Conservation (phyloP, 805 yeast genomes). For the Debaryomyces prosopidis region DNA sequence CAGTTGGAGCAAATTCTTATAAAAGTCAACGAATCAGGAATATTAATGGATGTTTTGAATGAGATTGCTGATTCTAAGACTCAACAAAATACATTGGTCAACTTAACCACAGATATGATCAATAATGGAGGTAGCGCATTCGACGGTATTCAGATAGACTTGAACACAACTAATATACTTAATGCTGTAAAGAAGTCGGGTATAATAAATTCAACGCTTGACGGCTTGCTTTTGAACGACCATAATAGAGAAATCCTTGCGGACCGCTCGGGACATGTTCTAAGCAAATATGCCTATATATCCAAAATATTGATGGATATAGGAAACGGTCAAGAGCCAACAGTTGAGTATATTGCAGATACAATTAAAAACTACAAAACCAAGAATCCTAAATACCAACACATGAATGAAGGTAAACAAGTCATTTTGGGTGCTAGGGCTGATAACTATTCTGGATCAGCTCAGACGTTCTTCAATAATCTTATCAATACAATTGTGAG, state of each 20-base stretch:
- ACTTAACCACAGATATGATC: constrained; percentile 16
- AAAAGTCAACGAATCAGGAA: constrained; percentile 25
- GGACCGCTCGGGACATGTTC: constrained; percentile 23
- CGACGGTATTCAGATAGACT: constrained; percentile 15
- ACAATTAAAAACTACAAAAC: constrained; percentile 26
- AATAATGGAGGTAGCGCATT: constrained; percentile 9
- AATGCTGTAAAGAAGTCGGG: constrained; percentile 24
- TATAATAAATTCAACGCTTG: constrained; percentile 23
- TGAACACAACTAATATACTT: constrained; percentile 25
- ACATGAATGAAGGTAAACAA: constrained; percentile 3
- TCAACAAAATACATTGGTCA: constrained; percentile 28
- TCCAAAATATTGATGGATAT: constrained; percentile 27
- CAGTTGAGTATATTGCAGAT: constrained; percentile 31
- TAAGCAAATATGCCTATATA: constrained; percentile 30
- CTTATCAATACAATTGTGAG: constrained; percentile 23
- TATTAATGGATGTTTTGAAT: constrained; percentile 23
- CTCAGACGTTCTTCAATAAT: constrained; percentile 31
- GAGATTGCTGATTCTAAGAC: constrained; percentile 31
- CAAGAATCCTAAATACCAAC: constrained; percentile 23
- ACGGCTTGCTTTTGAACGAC: constrained; percentile 28
- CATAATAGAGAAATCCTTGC: constrained; percentile 26
- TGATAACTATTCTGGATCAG: constrained; percentile 28
- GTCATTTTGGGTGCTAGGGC: constrained; percentile 5
- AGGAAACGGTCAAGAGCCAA: constrained; percentile 32
- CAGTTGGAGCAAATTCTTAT: constrained; percentile 11